Evolutionary conservation across 495 filamentous ascomycete species (phyloP).

Genomic region (Hypoxylon cercidicola): DNA sequence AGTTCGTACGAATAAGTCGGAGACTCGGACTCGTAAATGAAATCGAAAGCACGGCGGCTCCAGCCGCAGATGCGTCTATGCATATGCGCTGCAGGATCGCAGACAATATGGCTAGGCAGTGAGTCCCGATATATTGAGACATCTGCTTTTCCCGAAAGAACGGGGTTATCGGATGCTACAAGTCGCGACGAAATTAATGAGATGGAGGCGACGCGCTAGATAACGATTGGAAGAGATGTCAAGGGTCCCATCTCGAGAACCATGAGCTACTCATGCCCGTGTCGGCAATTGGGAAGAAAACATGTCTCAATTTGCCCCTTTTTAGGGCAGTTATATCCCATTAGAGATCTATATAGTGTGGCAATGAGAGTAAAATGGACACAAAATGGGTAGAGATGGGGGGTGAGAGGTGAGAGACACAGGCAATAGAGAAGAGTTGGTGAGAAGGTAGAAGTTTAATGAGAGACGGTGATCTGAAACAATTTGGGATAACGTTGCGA

Average conservation of each 20-base stretch:
- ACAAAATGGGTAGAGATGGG: too few relatives aligned
- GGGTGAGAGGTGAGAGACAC: background rate
- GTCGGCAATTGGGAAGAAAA: conserved; percentile 29
- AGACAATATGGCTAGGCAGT: conserved; percentile 11
- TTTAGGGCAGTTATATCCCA: conserved; percentile 8
- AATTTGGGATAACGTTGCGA: too few relatives aligned
- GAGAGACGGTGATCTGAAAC: background rate
- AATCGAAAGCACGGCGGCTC: conserved; percentile 23
- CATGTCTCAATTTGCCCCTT: conserved; percentile 7
- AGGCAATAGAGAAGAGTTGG: conserved; percentile 10
- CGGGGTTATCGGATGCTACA: conserved; percentile 28
- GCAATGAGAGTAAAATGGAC: conserved; percentile 17
- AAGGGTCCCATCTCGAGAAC: conserved; percentile 29
- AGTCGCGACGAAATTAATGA: conserved; percentile 21
- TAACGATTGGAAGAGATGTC: conserved; percentile 30
- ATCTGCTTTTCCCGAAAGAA: conserved; percentile 13
- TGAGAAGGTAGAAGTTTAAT: conserved; percentile 2
- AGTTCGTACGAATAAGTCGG: conserved; percentile 7
- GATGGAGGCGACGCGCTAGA: conserved; percentile 20
- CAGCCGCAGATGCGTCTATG: conserved; percentile 24
- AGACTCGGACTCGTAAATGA: conserved; percentile 25
- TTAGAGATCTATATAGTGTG: conserved; percentile 25
- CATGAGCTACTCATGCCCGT: conserved; percentile 35
- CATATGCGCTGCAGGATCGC: conserved; percentile 34
- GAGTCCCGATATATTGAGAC: conserved; percentile 19